Base-by-base conservation (phyloP, 768 basidiomycete species). In the Podaxis rugospora region DNA sequence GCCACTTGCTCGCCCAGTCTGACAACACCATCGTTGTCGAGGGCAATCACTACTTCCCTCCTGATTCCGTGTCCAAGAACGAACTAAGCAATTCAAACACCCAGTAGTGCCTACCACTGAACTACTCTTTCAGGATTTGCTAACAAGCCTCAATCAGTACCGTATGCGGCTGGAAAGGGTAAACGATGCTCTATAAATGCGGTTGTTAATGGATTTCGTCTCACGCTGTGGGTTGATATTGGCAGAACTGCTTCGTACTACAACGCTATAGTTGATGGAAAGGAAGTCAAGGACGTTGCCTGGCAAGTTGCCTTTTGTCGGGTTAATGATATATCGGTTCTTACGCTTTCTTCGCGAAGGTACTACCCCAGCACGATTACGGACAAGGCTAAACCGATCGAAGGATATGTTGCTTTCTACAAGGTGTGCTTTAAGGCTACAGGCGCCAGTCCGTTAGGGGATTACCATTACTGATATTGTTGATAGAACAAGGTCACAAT, bases 111-210 rank as follows among this genome's bases (percentile, higher is more conserved):
- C 14, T 35, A 51, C 40, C 39, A 5, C 18, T 18, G 42, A 6
- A n/a, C 16, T 36, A n/a, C 6, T 39, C 18, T 7, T 49, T 11
- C 28, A 46, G 52, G 4, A 36, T n/a, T 23, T 39, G 28, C 14
- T 49, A 4, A 52, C 42, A n/a, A n/a, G 21, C 14, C 23, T 51
- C 58, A 14, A 40, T 3, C 56, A 87, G 87, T 57, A 76, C 82
- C 14, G 62, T 69, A 3, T 92, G 90, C 66, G 74, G 79, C 5
- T 90, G 90, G 89, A 92, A 92, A 71, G 89, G 88, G 88, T 87
- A 66, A 54, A 78, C 44, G 5, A 59, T 13, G 42, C 16, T 42
- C 5, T 4, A 32, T 58, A 3, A 11, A 9, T 18, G 21, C 21
- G 35, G 27, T 37, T 44, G 16, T 16, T 28, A 16, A 36, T 4